Percentiles rank a stretch among this genome's conserved stretches.
Evolutionary conservation across 2,329 filamentous ascomycete genomes (phyloP).

Genomic region (Penicillium sp.): DNA sequence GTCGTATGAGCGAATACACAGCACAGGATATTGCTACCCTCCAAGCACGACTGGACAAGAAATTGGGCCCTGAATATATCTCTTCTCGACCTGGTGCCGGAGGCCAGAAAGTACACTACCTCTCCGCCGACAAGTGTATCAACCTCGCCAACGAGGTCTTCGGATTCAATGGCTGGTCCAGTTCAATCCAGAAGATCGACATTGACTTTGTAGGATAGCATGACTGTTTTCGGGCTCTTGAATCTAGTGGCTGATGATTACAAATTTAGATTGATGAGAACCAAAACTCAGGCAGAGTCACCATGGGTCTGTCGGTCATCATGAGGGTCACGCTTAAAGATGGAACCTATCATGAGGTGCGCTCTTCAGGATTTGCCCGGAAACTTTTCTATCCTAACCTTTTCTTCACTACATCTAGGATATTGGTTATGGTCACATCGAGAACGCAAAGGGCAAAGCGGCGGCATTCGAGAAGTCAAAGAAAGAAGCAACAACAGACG

Average conservation of each 20-base stretch:
- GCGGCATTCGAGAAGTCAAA: slow-evolving; percentile 98
- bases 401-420: slow-evolving; percentile 57
- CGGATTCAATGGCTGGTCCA: slow-evolving; percentile 97
- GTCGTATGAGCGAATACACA: slow-evolving; percentile 77
- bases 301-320: slow-evolving; percentile 84
- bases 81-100: slow-evolving; percentile 82
- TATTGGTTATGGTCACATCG: slow-evolving; percentile 93
- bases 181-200: slow-evolving; percentile 90
- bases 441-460: slow-evolving; percentile 94
- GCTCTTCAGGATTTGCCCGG: not conserved
- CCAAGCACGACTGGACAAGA: slow-evolving; percentile 83
- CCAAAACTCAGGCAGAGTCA: slow-evolving; percentile 75
- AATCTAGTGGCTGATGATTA: slow-evolving; percentile 3
- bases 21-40: slow-evolving; percentile 89
- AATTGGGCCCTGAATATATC: slow-evolving; percentile 94
- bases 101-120: slow-evolving; percentile 86
- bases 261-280: slow-evolving; percentile 72
- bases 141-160: slow-evolving; percentile 93
- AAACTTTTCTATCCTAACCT: not conserved
- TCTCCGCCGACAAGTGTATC: slow-evolving; percentile 96
- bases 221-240: not conserved
- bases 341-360: slow-evolving; percentile 87
- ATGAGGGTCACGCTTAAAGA: slow-evolving; percentile 88
- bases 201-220: slow-evolving; percentile 74
- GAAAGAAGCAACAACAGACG: slow-evolving; percentile 96